These are phyloP conservation scores for Baorangia bicolor DNA, from an alignment of 768 basidiomycete genomes.

Conservation along the genomic window DNA sequence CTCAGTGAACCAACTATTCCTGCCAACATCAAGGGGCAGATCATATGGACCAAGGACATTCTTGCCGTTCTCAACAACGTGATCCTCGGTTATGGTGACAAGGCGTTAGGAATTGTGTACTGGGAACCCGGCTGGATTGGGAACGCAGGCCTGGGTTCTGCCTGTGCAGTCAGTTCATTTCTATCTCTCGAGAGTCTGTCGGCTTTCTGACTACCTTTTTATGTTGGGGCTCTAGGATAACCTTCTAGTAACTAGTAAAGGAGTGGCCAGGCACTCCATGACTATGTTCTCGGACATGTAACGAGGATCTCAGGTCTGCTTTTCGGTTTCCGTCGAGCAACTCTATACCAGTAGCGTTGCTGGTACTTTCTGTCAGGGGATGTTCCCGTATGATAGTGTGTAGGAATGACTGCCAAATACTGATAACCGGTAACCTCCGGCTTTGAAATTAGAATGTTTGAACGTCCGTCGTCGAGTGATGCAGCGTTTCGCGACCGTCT, in stretches of 20 bases:
- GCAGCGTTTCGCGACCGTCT: not conserved
- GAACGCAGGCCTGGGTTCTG: slow-evolving; percentile 6
- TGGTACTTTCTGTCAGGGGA: too few relatives aligned
- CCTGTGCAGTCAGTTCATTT: slow-evolving; percentile 9
- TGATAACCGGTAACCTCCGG: slow-evolving; percentile 4
- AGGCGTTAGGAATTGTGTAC: slow-evolving; percentile 11
- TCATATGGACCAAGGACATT: slow-evolving; percentile 2
- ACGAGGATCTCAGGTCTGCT: not conserved
- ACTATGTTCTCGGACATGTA: not conserved
- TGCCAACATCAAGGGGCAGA: slow-evolving; percentile 3
- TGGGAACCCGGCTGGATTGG: slow-evolving; percentile 12
- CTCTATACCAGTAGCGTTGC: not conserved
- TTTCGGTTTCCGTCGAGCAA: not conserved
- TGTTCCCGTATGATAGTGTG: too few relatives aligned
- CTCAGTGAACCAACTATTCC: slow-evolving; percentile 14
- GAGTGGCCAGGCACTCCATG: slow-evolving; percentile 9
- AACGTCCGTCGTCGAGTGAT: too few relatives aligned
- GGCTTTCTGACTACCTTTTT: not conserved
- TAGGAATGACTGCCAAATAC: not conserved
- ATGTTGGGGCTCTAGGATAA: not conserved
- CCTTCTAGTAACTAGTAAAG: slow-evolving; percentile 4
- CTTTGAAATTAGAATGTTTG: not conserved
- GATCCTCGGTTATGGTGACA: not conserved
- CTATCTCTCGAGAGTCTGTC: not conserved
- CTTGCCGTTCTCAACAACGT: not conserved